A percentile compares a stretch with the other conserved stretches of the same genome.
phyloP scores from a whole-genome alignment of 1,139 yeast genomes.

The Spathaspora sp. region DNA sequence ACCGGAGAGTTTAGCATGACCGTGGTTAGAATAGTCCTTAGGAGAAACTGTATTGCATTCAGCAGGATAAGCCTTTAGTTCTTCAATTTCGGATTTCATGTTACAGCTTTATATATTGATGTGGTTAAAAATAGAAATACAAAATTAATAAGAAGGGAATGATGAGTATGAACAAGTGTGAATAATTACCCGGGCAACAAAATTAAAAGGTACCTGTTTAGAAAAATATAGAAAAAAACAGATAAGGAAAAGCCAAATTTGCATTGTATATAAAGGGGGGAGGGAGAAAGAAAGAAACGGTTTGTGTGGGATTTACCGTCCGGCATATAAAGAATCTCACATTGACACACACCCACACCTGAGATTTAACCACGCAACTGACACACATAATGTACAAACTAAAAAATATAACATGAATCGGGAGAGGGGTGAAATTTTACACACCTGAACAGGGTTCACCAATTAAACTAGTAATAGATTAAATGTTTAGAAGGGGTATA shows the following conservation, averaged over 20 bases:
- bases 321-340: neutral
- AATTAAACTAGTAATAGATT: too few relatives aligned
- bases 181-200: neutral
- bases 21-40: slow-evolving; percentile 24
- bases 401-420: too few relatives aligned
- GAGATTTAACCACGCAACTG: neutral
- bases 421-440: too few relatives aligned
- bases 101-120: too few relatives aligned
- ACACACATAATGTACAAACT: neutral
- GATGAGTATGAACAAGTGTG: neutral
- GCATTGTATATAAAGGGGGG: neutral
- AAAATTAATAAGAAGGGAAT: neutral
- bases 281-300: neutral
- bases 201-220: neutral
- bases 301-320: neutral
- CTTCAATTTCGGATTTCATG: slow-evolving; percentile 11
- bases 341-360: neutral
- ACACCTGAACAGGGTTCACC: too few relatives aligned
- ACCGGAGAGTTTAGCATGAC: slow-evolving; percentile 49
- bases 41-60: slow-evolving; percentile 30
- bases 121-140: too few relatives aligned
- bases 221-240: neutral
- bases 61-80: slow-evolving; percentile 20
- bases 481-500: too few relatives aligned
- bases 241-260: neutral